Percentiles rank a stretch among this genome's conserved stretches.
Conservation (phyloP, 176 grass and related monocot genomes). For the Oryza glaberrima region DNA sequence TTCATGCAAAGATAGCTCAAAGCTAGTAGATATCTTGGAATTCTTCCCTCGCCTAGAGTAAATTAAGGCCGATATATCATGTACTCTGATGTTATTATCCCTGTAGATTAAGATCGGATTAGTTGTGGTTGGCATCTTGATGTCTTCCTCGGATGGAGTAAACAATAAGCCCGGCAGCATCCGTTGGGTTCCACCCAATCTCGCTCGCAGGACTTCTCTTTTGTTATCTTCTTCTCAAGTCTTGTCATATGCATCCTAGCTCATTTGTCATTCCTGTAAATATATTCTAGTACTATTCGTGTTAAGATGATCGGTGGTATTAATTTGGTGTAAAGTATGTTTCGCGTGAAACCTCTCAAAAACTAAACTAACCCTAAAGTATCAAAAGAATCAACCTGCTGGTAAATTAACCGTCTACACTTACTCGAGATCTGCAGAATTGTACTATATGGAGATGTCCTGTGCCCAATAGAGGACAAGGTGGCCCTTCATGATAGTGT, state of each 20-base stretch:
- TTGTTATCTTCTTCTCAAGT: slow-evolving; percentile 69
- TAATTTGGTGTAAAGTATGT: slow-evolving; percentile 46
- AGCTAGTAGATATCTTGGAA: background rate
- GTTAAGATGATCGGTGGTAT: slow-evolving; percentile 1
- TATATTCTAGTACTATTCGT: background rate
- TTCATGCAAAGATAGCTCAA: background rate
- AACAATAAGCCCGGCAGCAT: slow-evolving; percentile 52
- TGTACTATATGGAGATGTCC: slow-evolving; percentile 17
- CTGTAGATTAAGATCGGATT: slow-evolving; percentile 14
- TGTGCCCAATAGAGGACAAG: background rate
- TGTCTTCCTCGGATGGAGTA: slow-evolving; percentile 48
- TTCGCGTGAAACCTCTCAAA: slow-evolving; percentile 44
- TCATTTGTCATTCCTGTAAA: background rate
- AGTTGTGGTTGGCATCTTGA: slow-evolving; percentile 36
- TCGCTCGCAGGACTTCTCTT: slow-evolving; percentile 66
- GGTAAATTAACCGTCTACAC: slow-evolving; percentile 13
- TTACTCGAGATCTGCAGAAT: slow-evolving; percentile 43
- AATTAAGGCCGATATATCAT: background rate
- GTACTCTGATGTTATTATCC: background rate
- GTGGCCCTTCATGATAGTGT: background rate
- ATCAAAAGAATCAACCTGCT: slow-evolving; percentile 31
- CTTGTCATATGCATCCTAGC: slow-evolving; percentile 34
- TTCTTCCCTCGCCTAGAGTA: background rate
- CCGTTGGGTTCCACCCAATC: slow-evolving; percentile 66
- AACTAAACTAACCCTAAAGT: slow-evolving; percentile 7